Evolutionary conservation across 441 rosid species (phyloP).

Genomic region (Cnidoscolus chayamansa): DNA sequence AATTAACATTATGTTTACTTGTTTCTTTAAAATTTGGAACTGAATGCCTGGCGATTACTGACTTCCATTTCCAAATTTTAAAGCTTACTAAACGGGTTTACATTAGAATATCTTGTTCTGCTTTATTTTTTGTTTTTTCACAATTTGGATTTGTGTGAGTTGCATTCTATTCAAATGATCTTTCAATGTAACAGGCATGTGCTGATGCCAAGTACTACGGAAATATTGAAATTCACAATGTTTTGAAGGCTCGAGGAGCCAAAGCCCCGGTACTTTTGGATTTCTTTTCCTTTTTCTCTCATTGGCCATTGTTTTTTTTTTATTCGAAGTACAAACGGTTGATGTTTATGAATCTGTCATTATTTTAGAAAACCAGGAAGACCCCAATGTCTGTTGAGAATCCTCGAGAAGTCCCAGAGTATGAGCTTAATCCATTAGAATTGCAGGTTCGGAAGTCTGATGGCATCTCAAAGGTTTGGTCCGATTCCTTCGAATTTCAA

Average conservation of each 20-base stretch:
- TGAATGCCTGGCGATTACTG: background rate
- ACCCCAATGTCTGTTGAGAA: constrained; percentile 86
- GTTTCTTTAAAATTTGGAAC: too few species aligned
- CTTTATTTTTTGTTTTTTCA: background rate
- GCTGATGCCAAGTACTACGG: constrained; percentile 96
- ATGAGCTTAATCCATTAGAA: constrained; percentile 90
- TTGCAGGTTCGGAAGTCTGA: constrained; percentile 84
- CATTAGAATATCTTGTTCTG: too few species aligned
- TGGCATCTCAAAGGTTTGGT: constrained; percentile 76
- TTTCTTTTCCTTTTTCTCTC: background rate
- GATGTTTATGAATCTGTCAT: constrained; percentile 14
- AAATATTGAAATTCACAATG: constrained; percentile 64
- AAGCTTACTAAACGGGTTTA: background rate
- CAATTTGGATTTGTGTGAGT: background rate
- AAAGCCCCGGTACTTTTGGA: constrained; percentile 59
- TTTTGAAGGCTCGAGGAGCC: constrained; percentile 89
- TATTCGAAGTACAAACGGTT: constrained; percentile 4
- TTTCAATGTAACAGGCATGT: constrained; percentile 62
- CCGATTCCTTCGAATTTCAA: constrained; percentile 16
- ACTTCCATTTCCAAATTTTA: background rate
- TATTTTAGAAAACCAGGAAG: constrained; percentile 64
- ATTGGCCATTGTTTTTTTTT: background rate
- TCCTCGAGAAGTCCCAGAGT: constrained; percentile 92
- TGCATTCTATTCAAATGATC: background rate
- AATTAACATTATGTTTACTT: too few species aligned